These are phyloP conservation scores for Penicillium pulvis DNA, from an alignment of 495 filamentous ascomycete genomes.

Conservation along the genomic window DNA sequence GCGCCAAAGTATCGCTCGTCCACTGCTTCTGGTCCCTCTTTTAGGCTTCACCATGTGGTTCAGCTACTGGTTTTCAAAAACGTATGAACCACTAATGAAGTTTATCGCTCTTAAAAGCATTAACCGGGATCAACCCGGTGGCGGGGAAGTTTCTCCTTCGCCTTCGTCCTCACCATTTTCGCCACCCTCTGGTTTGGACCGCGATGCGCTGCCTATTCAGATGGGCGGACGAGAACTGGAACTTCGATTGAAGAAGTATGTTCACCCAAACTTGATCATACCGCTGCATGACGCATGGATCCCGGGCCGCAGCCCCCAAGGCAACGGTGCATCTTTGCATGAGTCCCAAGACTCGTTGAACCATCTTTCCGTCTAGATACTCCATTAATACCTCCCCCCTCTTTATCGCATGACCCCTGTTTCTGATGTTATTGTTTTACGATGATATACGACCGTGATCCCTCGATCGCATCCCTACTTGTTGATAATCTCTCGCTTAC, in stretches of 20 bases:
- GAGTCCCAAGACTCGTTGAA: constrained; percentile 27
- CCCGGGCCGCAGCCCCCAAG: constrained; percentile 28
- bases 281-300: constrained; percentile 51
- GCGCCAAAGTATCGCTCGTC: constrained; percentile 66
- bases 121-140: constrained; percentile 50
- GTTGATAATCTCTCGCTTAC: constrained; percentile 8
- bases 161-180: constrained; percentile 39
- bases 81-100: constrained; percentile 82
- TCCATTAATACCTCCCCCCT: not conserved
- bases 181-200: constrained; percentile 45
- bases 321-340: constrained; percentile 21
- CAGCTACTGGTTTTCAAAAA: constrained; percentile 68
- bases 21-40: constrained; percentile 74
- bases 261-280: constrained; percentile 48
- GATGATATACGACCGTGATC: constrained; percentile 31
- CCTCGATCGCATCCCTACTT: constrained; percentile 20
- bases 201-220: constrained; percentile 44
- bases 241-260: constrained; percentile 47
- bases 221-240: constrained; percentile 45
- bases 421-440: constrained; percentile 6
- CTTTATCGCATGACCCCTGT: constrained; percentile 3
- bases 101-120: constrained; percentile 92
- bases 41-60: constrained; percentile 82
- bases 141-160: constrained; percentile 40
- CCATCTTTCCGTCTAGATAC: constrained; percentile 13